Evolutionary conservation across 768 basidiomycete genomes (phyloP).

Genomic region (Tulasnella sp.): DNA sequence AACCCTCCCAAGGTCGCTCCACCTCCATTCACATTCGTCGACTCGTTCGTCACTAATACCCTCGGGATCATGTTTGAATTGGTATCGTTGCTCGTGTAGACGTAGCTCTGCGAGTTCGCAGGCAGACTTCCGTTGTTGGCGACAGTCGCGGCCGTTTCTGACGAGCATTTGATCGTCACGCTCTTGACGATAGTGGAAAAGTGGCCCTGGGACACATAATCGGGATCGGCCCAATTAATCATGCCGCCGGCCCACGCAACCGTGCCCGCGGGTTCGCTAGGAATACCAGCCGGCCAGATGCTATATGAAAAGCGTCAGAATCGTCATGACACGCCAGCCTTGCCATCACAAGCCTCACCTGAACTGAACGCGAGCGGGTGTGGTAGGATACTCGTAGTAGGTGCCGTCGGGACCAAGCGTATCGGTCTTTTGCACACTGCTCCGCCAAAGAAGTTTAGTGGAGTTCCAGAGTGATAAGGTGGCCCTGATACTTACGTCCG

Average conservation of each 20-base stretch:
- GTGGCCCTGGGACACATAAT: constrained; percentile 62
- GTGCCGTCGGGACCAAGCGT: constrained; percentile 37
- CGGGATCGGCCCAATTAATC: constrained; percentile 72
- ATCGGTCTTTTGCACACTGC: constrained; percentile 43
- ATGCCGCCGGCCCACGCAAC: constrained; percentile 70
- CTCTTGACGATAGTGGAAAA: constrained; percentile 56
- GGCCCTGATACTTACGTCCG: constrained; percentile 33
- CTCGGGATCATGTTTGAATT: not conserved
- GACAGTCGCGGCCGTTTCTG: not conserved
- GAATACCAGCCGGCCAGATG: constrained; percentile 75
- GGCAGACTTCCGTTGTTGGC: constrained; percentile 29
- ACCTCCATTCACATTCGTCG: constrained; percentile 3
- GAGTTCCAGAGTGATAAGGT: no score
- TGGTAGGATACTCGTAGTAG: constrained; percentile 55
- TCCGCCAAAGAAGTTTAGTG: no score
- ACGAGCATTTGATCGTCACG: constrained; percentile 48
- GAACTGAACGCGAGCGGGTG: constrained; percentile 71
- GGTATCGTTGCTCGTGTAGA: constrained; percentile 9
- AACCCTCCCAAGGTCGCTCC: not conserved
- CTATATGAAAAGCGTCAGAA: constrained; percentile 23
- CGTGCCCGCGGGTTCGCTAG: constrained; percentile 49
- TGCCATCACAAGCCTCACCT: constrained; percentile 46
- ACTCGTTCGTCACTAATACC: constrained; percentile 1
- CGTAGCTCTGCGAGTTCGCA: constrained; percentile 9
- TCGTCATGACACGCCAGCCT: no score